Base-by-base conservation (phyloP, 768 basidiomycete species). In the Hygrophorus russula region DNA sequence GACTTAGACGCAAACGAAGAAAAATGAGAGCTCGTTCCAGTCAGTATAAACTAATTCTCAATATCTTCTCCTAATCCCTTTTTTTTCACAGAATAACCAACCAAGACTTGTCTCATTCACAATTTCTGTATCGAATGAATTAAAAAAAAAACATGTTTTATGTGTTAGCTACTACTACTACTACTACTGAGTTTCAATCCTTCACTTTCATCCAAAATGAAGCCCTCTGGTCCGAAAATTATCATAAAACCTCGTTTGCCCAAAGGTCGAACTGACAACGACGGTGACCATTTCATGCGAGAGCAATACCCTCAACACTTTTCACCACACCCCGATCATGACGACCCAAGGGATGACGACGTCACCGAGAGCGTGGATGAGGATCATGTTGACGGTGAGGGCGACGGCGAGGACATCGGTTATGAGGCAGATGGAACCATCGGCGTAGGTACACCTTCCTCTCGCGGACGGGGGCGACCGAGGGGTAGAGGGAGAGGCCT, bases 1-100 rank as follows among this genome's bases (percentile, higher is more conserved):
- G 88, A 61, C 88, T 91, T 70, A 75, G 88, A 61, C 83, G 87
- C 67, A 91, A 91, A 60, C 84, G 87, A 74, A 82, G 87, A 83
- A 91, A 91, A 76, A 90, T 90, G 87, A 79, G 87, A 64, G 87
- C 87, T 50, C 87, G 87, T 67, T 90, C 87, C 74, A 90, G 87
- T 90, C 55, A 52, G 87, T 82, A 34, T 1, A n/a, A n/a, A n/a
- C 40, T 19, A 27, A 39, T 17, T 32, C 10, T 13, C n/a, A n/a
- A n/a, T n/a, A n/a, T n/a, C n/a, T n/a, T n/a, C 17, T n/a, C 17
- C n/a, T 14, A 27, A 18, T 36, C 32, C 14, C 31, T 10, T 5
- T 27, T 8, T 10, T 2, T n/a, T 41, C 12, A 8, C 15, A 5
- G 14, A 6, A 1, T 30, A 29, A 29, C 14, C 28, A 2, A 11